Conservation (phyloP, 1,139 yeast genomes). For the Candida dubliniensis region DNA sequence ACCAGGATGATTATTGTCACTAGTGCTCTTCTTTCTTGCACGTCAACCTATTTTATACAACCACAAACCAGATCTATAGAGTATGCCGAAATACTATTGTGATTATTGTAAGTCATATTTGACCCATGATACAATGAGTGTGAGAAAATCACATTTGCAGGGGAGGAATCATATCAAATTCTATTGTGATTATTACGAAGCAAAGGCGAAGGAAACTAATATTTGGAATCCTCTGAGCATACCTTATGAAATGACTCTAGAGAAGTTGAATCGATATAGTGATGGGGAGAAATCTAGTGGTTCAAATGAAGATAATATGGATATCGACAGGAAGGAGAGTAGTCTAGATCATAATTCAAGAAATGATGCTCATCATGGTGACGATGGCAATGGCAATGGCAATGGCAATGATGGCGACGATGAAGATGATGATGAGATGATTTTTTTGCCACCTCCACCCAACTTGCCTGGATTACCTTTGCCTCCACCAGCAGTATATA, state of each 20-base stretch:
- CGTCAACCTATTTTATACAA: background rate
- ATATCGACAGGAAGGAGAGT: slow-evolving; percentile 18
- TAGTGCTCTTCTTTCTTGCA: background rate
- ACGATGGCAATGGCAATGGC: slow-evolving; percentile 13
- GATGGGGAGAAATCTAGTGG: slow-evolving; percentile 4
- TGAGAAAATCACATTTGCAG: slow-evolving; percentile 74
- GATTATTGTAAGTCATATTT: slow-evolving; percentile 84
- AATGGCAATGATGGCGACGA: slow-evolving; percentile 17
- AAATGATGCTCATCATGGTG: slow-evolving; percentile 9
- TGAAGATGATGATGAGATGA: slow-evolving; percentile 15
- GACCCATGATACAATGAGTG: slow-evolving; percentile 88
- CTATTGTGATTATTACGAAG: slow-evolving; percentile 76
- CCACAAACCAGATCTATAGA: background rate
- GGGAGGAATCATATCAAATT: slow-evolving; percentile 79
- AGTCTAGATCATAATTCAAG: slow-evolving; percentile 14
- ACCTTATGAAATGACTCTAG: slow-evolving; percentile 41
- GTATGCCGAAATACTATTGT: slow-evolving; percentile 69
- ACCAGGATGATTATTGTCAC: background rate
- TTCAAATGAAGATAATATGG: slow-evolving; percentile 14
- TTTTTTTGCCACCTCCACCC: slow-evolving; percentile 39
- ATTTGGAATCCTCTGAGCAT: slow-evolving; percentile 41
- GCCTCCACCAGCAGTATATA: slow-evolving; percentile 37
- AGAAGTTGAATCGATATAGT: slow-evolving; percentile 29
- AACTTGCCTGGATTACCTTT: slow-evolving; percentile 29
- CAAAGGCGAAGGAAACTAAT: slow-evolving; percentile 51